Percentiles rank a stretch among this genome's conserved stretches.
These are phyloP conservation scores for Lyophyllum decastes DNA, from an alignment of 768 basidiomycete genomes.

Conservation along the genomic window DNA sequence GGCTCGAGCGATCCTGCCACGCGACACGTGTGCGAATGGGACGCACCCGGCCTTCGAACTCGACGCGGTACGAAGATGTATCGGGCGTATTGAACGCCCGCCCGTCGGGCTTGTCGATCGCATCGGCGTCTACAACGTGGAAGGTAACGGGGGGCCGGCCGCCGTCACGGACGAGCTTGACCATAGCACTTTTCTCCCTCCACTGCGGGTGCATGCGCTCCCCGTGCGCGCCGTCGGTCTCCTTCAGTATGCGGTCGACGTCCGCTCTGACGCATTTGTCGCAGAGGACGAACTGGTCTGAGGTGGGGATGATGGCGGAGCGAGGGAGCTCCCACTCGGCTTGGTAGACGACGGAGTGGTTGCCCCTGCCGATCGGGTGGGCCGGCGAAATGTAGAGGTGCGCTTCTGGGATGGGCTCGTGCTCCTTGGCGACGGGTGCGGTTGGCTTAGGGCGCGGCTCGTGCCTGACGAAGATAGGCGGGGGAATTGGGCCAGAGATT, in stretches of 20 bases:
- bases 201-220: constrained; percentile 15
- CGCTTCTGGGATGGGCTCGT: constrained; percentile 32
- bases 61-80: background rate
- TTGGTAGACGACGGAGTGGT: constrained; percentile 55
- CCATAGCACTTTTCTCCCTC: constrained; percentile 13
- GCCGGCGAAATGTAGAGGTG: constrained; percentile 50
- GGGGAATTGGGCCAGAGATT: constrained; percentile 16
- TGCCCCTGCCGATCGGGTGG: constrained; percentile 39
- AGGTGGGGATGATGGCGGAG: constrained; percentile 3
- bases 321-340: constrained; percentile 40
- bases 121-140: background rate
- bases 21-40: constrained; percentile 22
- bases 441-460: constrained; percentile 23
- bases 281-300: constrained; percentile 31
- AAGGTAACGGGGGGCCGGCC: constrained; percentile 4
- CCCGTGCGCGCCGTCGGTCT: constrained; percentile 26
- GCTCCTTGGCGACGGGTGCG: background rate
- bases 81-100: background rate
- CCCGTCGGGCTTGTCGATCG: background rate
- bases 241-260: constrained; percentile 19
- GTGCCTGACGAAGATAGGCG: constrained; percentile 28
- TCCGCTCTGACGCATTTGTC: constrained; percentile 35
- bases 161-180: background rate
- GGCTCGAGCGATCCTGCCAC: constrained; percentile 31
- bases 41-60: constrained; percentile 13